These are phyloP conservation scores for Cyberlindnera subsufficiens DNA, from an alignment of 805 yeast genomes.

Conservation along the genomic window DNA sequence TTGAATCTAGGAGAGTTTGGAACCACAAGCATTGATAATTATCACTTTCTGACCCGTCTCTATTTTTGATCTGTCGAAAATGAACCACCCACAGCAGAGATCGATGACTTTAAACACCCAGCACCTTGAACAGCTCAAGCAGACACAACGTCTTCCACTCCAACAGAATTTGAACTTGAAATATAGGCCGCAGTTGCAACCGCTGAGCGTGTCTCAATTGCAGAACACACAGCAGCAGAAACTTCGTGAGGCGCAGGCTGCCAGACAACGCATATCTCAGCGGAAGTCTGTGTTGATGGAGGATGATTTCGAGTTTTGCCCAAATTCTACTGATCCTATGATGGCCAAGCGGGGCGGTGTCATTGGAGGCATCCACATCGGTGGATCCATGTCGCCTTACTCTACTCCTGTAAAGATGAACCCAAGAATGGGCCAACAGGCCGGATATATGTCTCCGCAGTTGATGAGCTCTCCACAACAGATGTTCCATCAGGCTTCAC, in stretches of 20 bases:
- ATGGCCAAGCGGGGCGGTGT: not conserved
- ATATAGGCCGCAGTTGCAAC: constrained; percentile 7
- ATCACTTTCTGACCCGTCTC: too few relatives aligned
- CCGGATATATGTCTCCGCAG: constrained; percentile 13
- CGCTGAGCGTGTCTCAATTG: constrained; percentile 10
- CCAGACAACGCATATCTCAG: constrained; percentile 48
- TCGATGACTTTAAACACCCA: not conserved
- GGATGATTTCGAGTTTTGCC: constrained; percentile 70
- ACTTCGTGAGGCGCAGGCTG: constrained; percentile 23
- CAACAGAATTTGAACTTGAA: constrained; percentile 7
- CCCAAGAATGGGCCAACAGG: constrained; percentile 9
- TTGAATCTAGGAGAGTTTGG: too few relatives aligned
- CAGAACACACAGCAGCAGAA: constrained; percentile 14
- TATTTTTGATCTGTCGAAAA: not conserved
- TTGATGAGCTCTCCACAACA: constrained; percentile 11
- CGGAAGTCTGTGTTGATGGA: constrained; percentile 66
- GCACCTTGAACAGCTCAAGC: constrained; percentile 7
- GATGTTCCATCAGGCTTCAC: constrained; percentile 10
- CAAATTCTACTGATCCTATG: constrained; percentile 23
- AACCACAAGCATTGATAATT: too few relatives aligned
- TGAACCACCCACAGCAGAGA: not conserved
- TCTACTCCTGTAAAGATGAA: constrained; percentile 18
- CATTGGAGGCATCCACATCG: not conserved
- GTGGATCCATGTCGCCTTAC: constrained; percentile 13
- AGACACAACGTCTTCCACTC: constrained; percentile 4